Evolutionary conservation across 176 grass and related monocot species (phyloP).

Genomic region (Oryza coarctata): DNA sequence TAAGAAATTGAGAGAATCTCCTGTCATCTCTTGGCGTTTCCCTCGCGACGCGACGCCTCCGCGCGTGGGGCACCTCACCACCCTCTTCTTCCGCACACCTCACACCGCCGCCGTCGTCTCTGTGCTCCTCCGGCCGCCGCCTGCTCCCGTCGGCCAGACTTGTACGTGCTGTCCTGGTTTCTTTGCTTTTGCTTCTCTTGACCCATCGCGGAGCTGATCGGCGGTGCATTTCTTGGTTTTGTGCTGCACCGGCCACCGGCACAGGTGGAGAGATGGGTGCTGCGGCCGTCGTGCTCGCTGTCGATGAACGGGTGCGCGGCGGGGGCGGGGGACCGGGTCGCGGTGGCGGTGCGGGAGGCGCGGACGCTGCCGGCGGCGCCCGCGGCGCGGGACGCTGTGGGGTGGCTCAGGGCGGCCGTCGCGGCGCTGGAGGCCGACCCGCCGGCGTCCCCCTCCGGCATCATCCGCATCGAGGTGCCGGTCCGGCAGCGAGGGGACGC

Average conservation of each 20-base stretch:
- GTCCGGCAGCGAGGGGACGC: conserved; percentile 72
- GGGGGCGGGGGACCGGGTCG: not conserved
- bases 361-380: conserved; percentile 47
- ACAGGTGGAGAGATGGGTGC: conserved; percentile 24
- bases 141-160: not conserved
- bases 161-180: not conserved
- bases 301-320: conserved; percentile 76
- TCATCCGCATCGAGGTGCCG: conserved; percentile 90
- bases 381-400: conserved; percentile 49
- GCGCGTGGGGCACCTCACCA: not conserved
- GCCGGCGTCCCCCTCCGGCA: conserved; percentile 50
- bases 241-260: too few relatives aligned
- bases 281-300: conserved; percentile 44
- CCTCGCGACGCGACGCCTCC: not conserved
- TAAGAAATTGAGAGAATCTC: conserved; percentile 8
- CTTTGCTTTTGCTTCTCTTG: not conserved
- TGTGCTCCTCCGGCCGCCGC: conserved; percentile 29
- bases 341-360: conserved; percentile 51
- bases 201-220: not conserved
- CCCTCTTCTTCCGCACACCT: not conserved
- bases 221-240: not conserved
- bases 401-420: conserved; percentile 57
- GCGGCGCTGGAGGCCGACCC: conserved; percentile 30
- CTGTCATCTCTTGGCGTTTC: conserved; percentile 41
- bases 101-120: conserved; percentile 17